Evolutionary conservation across 768 basidiomycete species (phyloP).

Genomic region (Suillus hirtellus): DNA sequence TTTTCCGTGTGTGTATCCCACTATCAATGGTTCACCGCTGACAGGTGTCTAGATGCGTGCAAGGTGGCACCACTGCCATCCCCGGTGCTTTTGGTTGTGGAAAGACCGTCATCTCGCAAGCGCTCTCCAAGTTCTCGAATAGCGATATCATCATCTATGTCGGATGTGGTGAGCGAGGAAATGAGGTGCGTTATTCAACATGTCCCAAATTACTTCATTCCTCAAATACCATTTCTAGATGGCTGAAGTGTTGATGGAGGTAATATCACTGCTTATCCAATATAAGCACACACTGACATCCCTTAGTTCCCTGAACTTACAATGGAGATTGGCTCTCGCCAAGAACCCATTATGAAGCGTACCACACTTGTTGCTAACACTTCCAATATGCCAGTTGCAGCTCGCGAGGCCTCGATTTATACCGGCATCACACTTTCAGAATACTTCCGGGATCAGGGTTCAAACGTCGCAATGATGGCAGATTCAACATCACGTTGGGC

Average conservation of each 20-base stretch:
- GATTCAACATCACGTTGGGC: slow-evolving; percentile 99
- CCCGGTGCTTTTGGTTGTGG: slow-evolving; percentile 99
- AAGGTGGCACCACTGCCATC: slow-evolving; percentile 96
- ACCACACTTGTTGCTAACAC: slow-evolving; percentile 99
- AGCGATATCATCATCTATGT: slow-evolving; percentile 99
- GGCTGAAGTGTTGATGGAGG: slow-evolving; percentile 99
- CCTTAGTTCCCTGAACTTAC: slow-evolving; percentile 82
- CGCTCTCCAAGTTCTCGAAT: slow-evolving; percentile 97
- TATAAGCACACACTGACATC: not conserved
- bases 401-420: slow-evolving; percentile 98
- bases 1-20: slow-evolving; percentile 71
- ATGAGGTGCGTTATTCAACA: slow-evolving; percentile 59
- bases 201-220: slow-evolving; percentile 44
- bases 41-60: slow-evolving; percentile 67
- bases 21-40: slow-evolving; percentile 8
- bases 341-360: slow-evolving; percentile 99
- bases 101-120: slow-evolving; percentile 98
- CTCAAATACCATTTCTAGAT: slow-evolving; percentile 49
- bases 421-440: slow-evolving; percentile 99
- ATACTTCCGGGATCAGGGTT: slow-evolving; percentile 99
- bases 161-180: slow-evolving; percentile 98
- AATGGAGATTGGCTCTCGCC: slow-evolving; percentile 87
- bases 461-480: slow-evolving; percentile 99
- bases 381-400: slow-evolving; percentile 99
- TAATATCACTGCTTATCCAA: slow-evolving; percentile 29